Percentiles rank a stretch among this genome's conserved stretches.
Evolutionary conservation across 2,329 filamentous ascomycete genomes (phyloP).

Genomic region (Diplodia intermedia): DNA sequence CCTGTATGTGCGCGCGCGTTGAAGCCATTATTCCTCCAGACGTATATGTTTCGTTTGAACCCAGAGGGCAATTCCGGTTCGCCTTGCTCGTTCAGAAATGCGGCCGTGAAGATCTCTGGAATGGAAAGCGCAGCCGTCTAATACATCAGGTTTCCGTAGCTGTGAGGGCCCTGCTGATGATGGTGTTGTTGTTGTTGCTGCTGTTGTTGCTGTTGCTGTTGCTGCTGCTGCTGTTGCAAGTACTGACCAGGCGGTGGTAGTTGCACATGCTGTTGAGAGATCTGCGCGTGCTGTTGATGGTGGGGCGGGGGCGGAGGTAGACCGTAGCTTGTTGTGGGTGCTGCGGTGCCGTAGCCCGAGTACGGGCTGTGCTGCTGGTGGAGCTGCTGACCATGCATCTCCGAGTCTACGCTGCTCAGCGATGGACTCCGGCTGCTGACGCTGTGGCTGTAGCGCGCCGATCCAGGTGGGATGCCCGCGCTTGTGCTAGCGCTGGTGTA

Average conservation of each 20-base stretch:
- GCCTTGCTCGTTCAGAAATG: conserved; percentile 1
- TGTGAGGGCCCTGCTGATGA: conserved; percentile 17
- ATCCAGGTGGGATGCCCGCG: neutral
- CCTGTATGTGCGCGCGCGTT: neutral
- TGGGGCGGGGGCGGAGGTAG: conserved; percentile 25
- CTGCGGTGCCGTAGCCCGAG: conserved; percentile 20
- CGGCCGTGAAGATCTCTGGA: conserved; percentile 5
- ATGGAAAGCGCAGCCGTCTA: neutral
- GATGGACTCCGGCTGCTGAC: conserved; percentile 29
- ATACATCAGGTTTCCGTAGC: conserved; percentile 25
- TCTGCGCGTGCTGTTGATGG: conserved; percentile 17
- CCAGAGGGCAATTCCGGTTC: neutral
- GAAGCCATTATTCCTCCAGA: neutral
- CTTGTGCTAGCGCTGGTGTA: conserved; percentile 21
- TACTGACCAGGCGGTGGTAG: conserved; percentile 15
- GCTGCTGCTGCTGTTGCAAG: conserved; percentile 22
- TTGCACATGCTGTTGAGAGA: conserved; percentile 14
- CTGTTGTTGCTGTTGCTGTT: conserved; percentile 6
- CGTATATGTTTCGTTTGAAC: conserved; percentile 5
- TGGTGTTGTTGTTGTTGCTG: conserved; percentile 20
- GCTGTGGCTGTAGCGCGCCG: conserved; percentile 29
- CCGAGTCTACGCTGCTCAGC: conserved; percentile 30
- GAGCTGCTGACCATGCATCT: conserved; percentile 29
- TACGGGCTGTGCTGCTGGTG: conserved; percentile 29
- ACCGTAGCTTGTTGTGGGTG: conserved; percentile 13